Evolutionary conservation across 176 grass and related monocot species (phyloP).

Genomic region (Oryza officinalis): DNA sequence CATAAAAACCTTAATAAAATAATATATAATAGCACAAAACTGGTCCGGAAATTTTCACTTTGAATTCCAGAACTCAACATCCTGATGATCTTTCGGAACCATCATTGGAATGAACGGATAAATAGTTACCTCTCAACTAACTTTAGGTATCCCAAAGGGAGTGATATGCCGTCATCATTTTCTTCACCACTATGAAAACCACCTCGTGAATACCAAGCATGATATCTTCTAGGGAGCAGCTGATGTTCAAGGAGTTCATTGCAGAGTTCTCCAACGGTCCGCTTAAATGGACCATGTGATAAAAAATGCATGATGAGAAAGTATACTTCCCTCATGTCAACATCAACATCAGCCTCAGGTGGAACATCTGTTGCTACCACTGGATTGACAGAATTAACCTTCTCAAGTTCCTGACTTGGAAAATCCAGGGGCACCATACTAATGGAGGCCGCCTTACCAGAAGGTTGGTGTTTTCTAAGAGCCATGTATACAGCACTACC

Average conservation of each 20-base stretch:
- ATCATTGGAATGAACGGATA: background rate
- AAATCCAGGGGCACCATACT: conserved; percentile 65
- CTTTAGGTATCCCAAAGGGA: conserved; percentile 83
- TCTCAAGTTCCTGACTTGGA: conserved; percentile 56
- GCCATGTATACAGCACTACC: conserved; percentile 52
- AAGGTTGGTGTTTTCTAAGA: conserved; percentile 71
- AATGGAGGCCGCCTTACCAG: conserved; percentile 44
- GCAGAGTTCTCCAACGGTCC: conserved; percentile 64
- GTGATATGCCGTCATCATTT: conserved; percentile 93
- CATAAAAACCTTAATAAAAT: conserved; percentile 6
- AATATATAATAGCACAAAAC: conserved; percentile 30
- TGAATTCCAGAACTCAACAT: background rate
- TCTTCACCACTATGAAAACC: conserved; percentile 68
- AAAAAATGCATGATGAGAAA: conserved; percentile 98
- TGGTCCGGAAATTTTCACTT: conserved; percentile 6
- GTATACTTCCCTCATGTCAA: conserved; percentile 91
- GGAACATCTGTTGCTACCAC: conserved; percentile 46
- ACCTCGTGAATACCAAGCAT: conserved; percentile 89
- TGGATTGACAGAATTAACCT: conserved; percentile 48
- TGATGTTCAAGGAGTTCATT: conserved; percentile 89
- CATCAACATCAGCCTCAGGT: conserved; percentile 58
- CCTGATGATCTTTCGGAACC: background rate
- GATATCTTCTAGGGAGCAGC: conserved; percentile 94
- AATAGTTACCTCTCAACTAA: conserved; percentile 81
- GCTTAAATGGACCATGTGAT: conserved; percentile 86